phyloP scores from a whole-genome alignment of 2,329 filamentous ascomycete genomes.

The Xylariaceae sp. region DNA sequence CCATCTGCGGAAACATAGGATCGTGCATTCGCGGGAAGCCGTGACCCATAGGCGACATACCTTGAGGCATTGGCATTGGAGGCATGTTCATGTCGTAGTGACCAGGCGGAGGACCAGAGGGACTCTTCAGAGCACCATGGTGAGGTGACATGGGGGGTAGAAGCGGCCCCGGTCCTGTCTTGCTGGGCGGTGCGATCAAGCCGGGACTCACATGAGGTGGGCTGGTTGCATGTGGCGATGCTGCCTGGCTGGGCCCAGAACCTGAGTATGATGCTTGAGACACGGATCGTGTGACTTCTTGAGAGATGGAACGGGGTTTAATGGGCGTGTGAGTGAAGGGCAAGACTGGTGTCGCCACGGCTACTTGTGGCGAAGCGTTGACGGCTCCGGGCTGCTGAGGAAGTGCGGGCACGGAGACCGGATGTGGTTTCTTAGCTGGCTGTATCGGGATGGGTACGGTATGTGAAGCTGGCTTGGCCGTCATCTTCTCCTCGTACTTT shows the following conservation, averaged over 20 bases:
- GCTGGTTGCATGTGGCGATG: slow-evolving; percentile 59
- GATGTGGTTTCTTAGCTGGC: slow-evolving; percentile 43
- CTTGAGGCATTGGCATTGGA: slow-evolving; percentile 55
- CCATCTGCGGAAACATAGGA: slow-evolving; percentile 42
- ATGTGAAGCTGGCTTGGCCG: slow-evolving; percentile 39
- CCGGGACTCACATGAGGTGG: slow-evolving; percentile 65
- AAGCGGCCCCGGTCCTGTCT: slow-evolving; percentile 43
- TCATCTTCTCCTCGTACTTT: slow-evolving; percentile 45
- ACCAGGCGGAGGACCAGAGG: slow-evolving; percentile 46
- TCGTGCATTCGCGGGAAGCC: slow-evolving; percentile 42
- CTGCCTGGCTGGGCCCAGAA: slow-evolving; percentile 52
- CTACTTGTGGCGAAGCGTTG: slow-evolving; percentile 75
- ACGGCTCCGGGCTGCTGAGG: slow-evolving; percentile 60
- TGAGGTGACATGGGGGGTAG: slow-evolving; percentile 64
- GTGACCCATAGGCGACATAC: slow-evolving; percentile 58
- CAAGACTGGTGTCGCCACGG: slow-evolving; percentile 74
- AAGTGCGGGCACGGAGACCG: slow-evolving; percentile 46
- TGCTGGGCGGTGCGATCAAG: slow-evolving; percentile 61
- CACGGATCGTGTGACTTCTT: slow-evolving; percentile 69
- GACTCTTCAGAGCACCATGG: slow-evolving; percentile 54
- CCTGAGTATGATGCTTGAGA: slow-evolving; percentile 68
- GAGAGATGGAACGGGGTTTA: slow-evolving; percentile 72
- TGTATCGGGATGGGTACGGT: slow-evolving; percentile 40
- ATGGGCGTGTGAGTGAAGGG: slow-evolving; percentile 81
- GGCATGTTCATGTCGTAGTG: slow-evolving; percentile 47